Conservation (phyloP, 139 green algal genomes). For the Gonium pectorale region DNA sequence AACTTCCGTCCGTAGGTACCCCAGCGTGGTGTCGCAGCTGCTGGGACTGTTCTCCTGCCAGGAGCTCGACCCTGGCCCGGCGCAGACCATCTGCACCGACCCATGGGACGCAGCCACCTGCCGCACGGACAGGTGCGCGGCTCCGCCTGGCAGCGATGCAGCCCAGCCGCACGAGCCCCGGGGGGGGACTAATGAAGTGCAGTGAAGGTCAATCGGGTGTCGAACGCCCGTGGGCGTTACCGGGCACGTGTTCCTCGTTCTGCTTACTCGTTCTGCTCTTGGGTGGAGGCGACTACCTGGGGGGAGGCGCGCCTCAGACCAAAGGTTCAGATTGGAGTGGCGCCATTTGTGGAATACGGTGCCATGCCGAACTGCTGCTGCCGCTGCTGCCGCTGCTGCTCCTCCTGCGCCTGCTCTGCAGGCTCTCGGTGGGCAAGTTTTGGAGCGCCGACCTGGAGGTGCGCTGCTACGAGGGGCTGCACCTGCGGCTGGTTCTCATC, state of each 20-base stretch:
- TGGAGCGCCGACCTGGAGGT: constrained; percentile 20
- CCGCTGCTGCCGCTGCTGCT: too few species aligned
- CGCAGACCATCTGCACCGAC: not conserved
- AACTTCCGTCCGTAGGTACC: constrained; percentile 33
- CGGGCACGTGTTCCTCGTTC: too few species aligned
- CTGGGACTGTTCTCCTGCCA: constrained; percentile 11
- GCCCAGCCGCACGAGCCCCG: too few species aligned
- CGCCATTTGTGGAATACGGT: too few species aligned
- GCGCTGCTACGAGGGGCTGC: constrained; percentile 22
- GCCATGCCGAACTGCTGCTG: too few species aligned
- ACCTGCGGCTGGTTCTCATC: not conserved
- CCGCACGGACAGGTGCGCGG: not conserved
- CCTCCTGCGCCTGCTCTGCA: not conserved
- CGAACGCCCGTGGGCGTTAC: too few species aligned
- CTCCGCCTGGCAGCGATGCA: not conserved
- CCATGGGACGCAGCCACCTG: constrained; percentile 8
- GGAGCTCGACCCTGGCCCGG: constrained; percentile 6
- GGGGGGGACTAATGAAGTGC: too few species aligned
- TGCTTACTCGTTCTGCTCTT: too few species aligned
- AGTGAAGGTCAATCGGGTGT: too few species aligned
- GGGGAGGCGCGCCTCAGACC: too few species aligned
- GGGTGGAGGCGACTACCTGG: too few species aligned
- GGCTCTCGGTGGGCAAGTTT: constrained; percentile 2
- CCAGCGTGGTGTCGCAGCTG: constrained; percentile 19
- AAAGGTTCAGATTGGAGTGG: too few species aligned